These are phyloP conservation scores for Balansia obtecta DNA, from an alignment of 2,329 filamentous ascomycete species.

Conservation along the genomic window DNA sequence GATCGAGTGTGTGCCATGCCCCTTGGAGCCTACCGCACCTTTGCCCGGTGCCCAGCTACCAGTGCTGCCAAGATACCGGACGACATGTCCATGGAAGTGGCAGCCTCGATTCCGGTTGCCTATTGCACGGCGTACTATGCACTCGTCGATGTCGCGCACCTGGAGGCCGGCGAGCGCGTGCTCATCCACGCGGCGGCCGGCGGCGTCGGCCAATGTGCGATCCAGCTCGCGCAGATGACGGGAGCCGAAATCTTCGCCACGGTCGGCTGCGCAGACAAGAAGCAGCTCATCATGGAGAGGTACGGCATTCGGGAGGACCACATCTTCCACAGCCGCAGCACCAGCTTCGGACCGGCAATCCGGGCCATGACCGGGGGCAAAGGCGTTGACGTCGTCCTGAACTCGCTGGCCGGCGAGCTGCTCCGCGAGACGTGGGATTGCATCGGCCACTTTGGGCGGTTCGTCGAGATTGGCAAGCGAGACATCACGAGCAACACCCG, in stretches of 20 bases:
- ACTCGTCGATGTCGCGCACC: slow-evolving; percentile 24
- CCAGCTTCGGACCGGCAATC: slow-evolving; percentile 13
- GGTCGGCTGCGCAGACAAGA: slow-evolving; percentile 23
- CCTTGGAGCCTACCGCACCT: slow-evolving; percentile 21
- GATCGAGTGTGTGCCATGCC: slow-evolving; percentile 56
- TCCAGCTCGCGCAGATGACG: slow-evolving; percentile 23
- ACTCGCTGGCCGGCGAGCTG: slow-evolving; percentile 17
- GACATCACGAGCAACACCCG: slow-evolving; percentile 26
- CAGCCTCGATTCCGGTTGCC: slow-evolving; percentile 27
- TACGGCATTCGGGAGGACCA: slow-evolving; percentile 24
- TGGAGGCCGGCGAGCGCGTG: slow-evolving; percentile 25
- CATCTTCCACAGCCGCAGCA: slow-evolving; percentile 16
- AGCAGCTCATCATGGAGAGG: slow-evolving; percentile 22
- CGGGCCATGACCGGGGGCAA: slow-evolving; percentile 22
- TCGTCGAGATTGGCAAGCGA: slow-evolving; percentile 30
- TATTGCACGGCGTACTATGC: slow-evolving; percentile 29
- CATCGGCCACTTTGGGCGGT: slow-evolving; percentile 29
- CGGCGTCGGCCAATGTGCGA: slow-evolving; percentile 27
- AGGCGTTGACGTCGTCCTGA: slow-evolving; percentile 60
- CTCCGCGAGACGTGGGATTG: slow-evolving; percentile 30
- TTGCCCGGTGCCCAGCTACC: slow-evolving; percentile 19
- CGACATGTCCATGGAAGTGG: slow-evolving; percentile 23
- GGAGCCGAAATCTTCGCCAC: slow-evolving; percentile 31
- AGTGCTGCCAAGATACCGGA: slow-evolving; percentile 25
- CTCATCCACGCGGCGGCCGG: slow-evolving; percentile 28